Evolutionary conservation across 805 yeast genomes (phyloP), one percentile per base, ranked within the genome.

Genomic region (Ogataea henricii): DNA sequence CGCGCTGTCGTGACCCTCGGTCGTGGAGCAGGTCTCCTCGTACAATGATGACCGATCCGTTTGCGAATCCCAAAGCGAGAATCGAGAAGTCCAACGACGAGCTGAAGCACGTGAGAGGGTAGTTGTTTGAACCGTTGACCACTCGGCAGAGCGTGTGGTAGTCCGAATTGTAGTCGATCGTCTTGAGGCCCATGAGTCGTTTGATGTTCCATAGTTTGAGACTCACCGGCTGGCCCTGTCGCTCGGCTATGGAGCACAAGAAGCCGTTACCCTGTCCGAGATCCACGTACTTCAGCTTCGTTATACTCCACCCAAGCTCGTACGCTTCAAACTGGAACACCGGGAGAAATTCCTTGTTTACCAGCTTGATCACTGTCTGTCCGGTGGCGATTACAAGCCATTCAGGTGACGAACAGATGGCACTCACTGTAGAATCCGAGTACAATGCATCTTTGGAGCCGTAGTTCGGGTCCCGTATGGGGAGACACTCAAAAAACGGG

Each of bases 11-110:
- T 8, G 96, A 82, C 0, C 98, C 98, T 49, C 96, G 72, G 61
- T 94, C 99, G 56, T 90, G 81, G 6, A 89, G 55, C 26, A 94
- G 65, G 64, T 94, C 98, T 7, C 99, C 99, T 52, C 98, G 70
- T 0, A 91, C 79, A 6, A 91, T 69, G 2, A 91, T 71, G 2
- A 91, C 89, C 17, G 82, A 75, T 2, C 99, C 99, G 64, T 90
- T 85, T 12, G 91, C 85, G 57, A 82, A 88, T 0, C 96, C 96
- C 39, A 88, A 68, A 0, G 87, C 91, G 5, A 86, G 64, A 27
- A 87, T 78, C 2, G 88, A 75, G 51, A 84, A 77, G 49, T 78
- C 82, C 1, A 65, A 55, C 13, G 82, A 76, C 42, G 76, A 67
- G 13, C 77, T 73, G 51, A 87, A 77, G 26, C 87, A 76, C 3